Percentiles rank a stretch among this genome's conserved stretches.
phyloP scores from a whole-genome alignment of 2,329 filamentous ascomycete species.

The Fusarium torulosum region DNA sequence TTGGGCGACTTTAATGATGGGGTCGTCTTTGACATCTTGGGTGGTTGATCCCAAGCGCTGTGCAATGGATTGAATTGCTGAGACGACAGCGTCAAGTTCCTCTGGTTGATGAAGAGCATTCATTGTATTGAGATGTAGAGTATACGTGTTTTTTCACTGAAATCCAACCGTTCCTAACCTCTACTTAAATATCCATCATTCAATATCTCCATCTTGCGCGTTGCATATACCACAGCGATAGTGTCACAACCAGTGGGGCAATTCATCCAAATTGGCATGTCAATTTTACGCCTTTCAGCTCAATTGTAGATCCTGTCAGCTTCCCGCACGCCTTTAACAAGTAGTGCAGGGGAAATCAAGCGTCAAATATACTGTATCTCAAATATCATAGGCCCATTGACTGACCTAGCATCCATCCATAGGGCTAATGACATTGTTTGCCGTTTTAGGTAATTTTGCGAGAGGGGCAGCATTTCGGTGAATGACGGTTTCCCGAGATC shows the following conservation, averaged over 20 bases:
- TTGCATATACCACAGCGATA: neutral
- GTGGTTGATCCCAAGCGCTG: constrained; percentile 15
- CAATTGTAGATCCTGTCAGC: constrained; percentile 13
- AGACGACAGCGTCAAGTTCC: constrained; percentile 22
- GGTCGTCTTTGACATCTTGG: constrained; percentile 17
- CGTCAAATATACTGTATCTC: neutral
- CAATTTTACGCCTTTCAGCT: constrained; percentile 19
- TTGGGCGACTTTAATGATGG: constrained; percentile 32
- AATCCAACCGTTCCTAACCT: neutral
- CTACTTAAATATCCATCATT: neutral
- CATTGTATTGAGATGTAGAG: neutral
- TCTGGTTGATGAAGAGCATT: neutral
- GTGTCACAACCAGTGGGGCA: constrained; percentile 7
- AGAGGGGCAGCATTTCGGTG: constrained; percentile 4
- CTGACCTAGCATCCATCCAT: neutral
- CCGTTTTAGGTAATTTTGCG: constrained; percentile 5
- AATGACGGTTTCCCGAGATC: neutral
- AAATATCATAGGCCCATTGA: constrained; percentile 14
- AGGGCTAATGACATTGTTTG: neutral
- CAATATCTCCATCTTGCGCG: neutral
- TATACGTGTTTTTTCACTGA: neutral
- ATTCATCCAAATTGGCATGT: constrained; percentile 1
- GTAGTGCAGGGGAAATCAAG: neutral
- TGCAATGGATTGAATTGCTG: constrained; percentile 15
- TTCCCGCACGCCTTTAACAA: neutral